phyloP scores from a whole-genome alignment of 1,139 yeast species.

The Meyerozyma athensensis region DNA sequence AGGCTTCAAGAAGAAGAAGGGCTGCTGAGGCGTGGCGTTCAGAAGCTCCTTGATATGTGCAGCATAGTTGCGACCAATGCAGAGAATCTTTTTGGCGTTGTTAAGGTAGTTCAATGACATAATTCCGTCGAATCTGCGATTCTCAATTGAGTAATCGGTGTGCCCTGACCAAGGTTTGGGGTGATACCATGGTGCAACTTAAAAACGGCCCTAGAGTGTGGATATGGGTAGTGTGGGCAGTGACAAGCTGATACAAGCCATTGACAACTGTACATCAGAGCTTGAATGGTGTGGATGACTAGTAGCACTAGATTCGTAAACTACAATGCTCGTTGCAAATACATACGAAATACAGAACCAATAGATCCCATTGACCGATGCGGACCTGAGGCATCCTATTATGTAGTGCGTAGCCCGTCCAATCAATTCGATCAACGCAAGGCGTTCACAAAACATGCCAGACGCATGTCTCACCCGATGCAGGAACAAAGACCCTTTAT shows the following conservation, averaged over 20 bases:
- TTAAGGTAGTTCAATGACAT: conserved; percentile 61
- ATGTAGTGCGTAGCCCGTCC: background rate
- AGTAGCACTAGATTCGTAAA: no score
- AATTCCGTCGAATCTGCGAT: background rate
- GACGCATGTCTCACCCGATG: background rate
- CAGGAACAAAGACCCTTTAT: no score
- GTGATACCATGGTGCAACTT: no score
- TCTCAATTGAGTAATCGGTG: background rate
- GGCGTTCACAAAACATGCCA: no score
- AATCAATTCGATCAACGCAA: background rate
- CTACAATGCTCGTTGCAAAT: no score
- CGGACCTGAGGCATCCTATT: background rate
- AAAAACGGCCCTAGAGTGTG: no score
- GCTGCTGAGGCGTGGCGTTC: conserved; percentile 73
- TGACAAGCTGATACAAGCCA: no score
- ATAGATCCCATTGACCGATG: background rate
- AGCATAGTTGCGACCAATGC: conserved; percentile 94
- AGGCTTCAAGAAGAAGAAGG: conserved; percentile 91
- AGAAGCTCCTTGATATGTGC: conserved; percentile 90
- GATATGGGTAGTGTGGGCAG: no score
- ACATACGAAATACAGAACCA: no score
- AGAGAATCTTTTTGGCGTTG: conserved; percentile 73
- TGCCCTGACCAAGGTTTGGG: no score
- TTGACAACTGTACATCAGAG: no score
- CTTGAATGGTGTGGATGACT: no score